Evolutionary conservation across 1,139 yeast genomes (phyloP).

Genomic region (Candida tunisiensis): DNA sequence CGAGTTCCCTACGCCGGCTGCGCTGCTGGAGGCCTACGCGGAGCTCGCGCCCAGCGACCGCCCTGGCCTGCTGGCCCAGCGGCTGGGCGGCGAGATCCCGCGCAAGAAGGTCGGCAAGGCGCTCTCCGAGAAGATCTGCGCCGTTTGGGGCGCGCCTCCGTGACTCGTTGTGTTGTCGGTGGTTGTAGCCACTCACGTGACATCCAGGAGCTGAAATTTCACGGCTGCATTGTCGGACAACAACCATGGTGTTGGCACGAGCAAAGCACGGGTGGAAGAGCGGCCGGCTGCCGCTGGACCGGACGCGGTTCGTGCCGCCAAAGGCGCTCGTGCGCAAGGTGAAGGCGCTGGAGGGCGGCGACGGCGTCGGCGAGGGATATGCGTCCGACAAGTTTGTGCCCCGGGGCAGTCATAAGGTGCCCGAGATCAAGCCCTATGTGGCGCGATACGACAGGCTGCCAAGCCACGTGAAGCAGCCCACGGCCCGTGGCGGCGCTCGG

Average conservation of each 20-base stretch:
- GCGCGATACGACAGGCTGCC: too few species aligned
- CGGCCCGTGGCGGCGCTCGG: too few species aligned
- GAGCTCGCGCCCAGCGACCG: slow-evolving; percentile 20
- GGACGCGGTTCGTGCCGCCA: slow-evolving; percentile 37
- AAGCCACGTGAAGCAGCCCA: too few species aligned
- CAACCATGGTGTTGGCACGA: slow-evolving; percentile 27
- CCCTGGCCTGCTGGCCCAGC: slow-evolving; percentile 25
- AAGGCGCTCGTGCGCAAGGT: slow-evolving; percentile 18
- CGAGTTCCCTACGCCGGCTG: slow-evolving; percentile 45
- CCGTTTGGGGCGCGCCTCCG: slow-evolving; percentile 34
- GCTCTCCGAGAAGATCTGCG: slow-evolving; percentile 43
- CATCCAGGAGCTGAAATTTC: neutral
- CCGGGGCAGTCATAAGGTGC: too few species aligned
- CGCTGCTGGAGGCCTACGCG: slow-evolving; percentile 26
- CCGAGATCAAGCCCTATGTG: too few species aligned
- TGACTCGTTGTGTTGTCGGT: neutral
- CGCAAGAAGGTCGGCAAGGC: slow-evolving; percentile 42
- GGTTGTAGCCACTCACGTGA: too few species aligned
- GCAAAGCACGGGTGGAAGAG: slow-evolving; percentile 41
- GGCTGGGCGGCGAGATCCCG: slow-evolving; percentile 37
- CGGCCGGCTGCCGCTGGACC: slow-evolving; percentile 65
- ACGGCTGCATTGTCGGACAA: slow-evolving; percentile 1
- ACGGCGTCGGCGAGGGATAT: too few species aligned
- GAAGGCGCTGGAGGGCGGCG: too few species aligned
- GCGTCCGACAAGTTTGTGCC: too few species aligned